A percentile compares a stretch with the other conserved stretches of the same genome.
phyloP scores from a whole-genome alignment of 2,329 filamentous ascomycete genomes.

The Dactylellina parvicollis region DNA sequence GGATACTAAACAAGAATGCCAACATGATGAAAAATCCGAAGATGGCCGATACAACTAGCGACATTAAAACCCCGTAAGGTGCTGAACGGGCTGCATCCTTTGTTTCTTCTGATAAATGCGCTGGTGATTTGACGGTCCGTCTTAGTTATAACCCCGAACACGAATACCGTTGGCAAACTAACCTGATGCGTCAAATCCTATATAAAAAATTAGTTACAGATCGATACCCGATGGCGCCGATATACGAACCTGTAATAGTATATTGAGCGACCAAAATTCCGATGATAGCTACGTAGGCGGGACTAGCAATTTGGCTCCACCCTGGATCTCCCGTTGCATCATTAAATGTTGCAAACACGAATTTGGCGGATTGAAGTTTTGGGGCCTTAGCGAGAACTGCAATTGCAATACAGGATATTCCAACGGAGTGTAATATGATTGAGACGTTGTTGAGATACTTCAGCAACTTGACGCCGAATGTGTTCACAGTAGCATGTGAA shows the following conservation, averaged over 20 bases:
- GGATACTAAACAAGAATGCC: constrained; percentile 69
- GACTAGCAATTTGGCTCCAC: constrained; percentile 67
- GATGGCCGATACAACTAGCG: constrained; percentile 67
- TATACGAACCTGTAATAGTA: constrained; percentile 62
- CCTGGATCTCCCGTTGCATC: constrained; percentile 67
- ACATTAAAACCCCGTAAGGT: constrained; percentile 69
- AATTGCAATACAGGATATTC: constrained; percentile 67
- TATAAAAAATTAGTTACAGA: too few species aligned
- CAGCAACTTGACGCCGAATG: constrained; percentile 68
- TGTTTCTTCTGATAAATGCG: constrained; percentile 70
- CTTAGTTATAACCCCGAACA: too few species aligned
- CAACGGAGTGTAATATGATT: constrained; percentile 68
- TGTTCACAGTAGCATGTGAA: constrained; percentile 68
- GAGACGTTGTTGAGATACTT: constrained; percentile 69
- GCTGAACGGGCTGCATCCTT: constrained; percentile 68
- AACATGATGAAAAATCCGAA: constrained; percentile 72
- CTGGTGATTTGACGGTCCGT: constrained; percentile 62
- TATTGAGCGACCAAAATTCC: constrained; percentile 69
- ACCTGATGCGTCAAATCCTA: too few species aligned
- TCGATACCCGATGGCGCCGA: constrained; percentile 27
- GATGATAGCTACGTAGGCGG: constrained; percentile 68
- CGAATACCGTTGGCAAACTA: too few species aligned
- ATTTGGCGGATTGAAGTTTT: constrained; percentile 67
- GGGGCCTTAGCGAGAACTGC: constrained; percentile 69
- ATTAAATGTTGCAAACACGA: constrained; percentile 68